A percentile compares a stretch with the other conserved stretches of the same genome.
Evolutionary conservation across 1,139 yeast genomes (phyloP).

Genomic region (Scheffersomyces quercinus): DNA sequence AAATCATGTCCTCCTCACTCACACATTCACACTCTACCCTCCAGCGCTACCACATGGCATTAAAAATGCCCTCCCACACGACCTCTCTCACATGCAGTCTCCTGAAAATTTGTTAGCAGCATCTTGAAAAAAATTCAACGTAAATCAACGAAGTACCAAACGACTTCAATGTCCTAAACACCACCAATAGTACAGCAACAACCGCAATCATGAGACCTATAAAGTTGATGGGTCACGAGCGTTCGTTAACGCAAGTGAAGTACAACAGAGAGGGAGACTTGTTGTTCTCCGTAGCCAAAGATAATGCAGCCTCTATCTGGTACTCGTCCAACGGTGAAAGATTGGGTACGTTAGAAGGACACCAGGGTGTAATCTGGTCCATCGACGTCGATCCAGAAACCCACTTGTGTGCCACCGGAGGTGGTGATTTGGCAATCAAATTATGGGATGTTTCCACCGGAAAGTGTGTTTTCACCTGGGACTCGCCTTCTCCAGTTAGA

Average conservation of each 20-base stretch:
- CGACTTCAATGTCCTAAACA: background rate
- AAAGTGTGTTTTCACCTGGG: slow-evolving; percentile 71
- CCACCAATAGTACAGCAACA: background rate
- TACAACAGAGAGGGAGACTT: slow-evolving; percentile 95
- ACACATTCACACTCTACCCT: too few species aligned
- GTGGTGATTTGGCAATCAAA: slow-evolving; percentile 85
- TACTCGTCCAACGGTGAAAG: slow-evolving; percentile 95
- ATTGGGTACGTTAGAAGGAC: slow-evolving; percentile 84
- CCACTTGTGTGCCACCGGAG: slow-evolving; percentile 77
- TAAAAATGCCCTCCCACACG: background rate
- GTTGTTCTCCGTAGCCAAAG: slow-evolving; percentile 90
- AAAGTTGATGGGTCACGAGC: slow-evolving; percentile 76
- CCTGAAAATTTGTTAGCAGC: background rate
- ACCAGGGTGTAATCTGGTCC: slow-evolving; percentile 94
- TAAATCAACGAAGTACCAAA: too few species aligned
- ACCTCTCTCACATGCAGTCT: background rate
- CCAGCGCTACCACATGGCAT: too few species aligned
- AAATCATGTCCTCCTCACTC: too few species aligned
- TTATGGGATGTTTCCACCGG: slow-evolving; percentile 88
- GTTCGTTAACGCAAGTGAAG: slow-evolving; percentile 88
- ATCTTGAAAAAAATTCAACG: slow-evolving; percentile 1
- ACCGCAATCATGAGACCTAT: slow-evolving; percentile 45
- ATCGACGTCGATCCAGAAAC: slow-evolving; percentile 80
- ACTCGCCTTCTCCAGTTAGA: slow-evolving; percentile 81
- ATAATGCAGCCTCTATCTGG: slow-evolving; percentile 88